Evolutionary conservation across 176 grass and related monocot species (phyloP).

Genomic region (Bonia amplexicaulis): DNA sequence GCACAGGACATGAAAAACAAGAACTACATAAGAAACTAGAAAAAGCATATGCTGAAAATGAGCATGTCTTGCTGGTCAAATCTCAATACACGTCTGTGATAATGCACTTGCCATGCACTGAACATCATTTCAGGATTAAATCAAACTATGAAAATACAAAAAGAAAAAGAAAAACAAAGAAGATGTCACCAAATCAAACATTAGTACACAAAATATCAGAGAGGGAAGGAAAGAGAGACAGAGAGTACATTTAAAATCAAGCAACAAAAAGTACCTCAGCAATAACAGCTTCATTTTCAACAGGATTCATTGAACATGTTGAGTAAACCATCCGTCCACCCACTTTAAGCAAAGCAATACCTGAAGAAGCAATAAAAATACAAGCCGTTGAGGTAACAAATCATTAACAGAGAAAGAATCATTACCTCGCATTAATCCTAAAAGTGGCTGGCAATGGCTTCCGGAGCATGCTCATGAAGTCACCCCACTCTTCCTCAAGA

Average conservation of each 20-base stretch:
- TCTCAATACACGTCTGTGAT: not conserved
- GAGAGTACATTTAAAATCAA: conserved; percentile 5
- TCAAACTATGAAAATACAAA: conserved; percentile 12
- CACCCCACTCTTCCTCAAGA: conserved; percentile 70
- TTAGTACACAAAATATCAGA: conserved; percentile 6
- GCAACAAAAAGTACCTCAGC: conserved; percentile 55
- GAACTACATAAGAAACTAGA: conserved; percentile 6
- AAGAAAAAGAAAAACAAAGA: not conserved
- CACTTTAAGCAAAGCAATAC: conserved; percentile 81
- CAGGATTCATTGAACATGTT: conserved; percentile 96
- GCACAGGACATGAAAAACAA: not conserved
- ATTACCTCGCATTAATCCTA: conserved; percentile 84
- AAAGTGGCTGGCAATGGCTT: conserved; percentile 84
- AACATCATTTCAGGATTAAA: conserved; percentile 12
- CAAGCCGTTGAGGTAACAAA: not conserved
- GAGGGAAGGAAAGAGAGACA: not conserved
- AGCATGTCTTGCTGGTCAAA: not conserved
- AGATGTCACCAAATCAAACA: not conserved
- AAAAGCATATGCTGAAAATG: conserved; percentile 18
- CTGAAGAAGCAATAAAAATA: conserved; percentile 43
- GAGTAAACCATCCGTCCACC: conserved; percentile 95
- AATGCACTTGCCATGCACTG: not conserved
- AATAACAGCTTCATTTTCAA: conserved; percentile 98
- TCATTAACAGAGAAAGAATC: not conserved
- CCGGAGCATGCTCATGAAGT: conserved; percentile 62